phyloP scores from a whole-genome alignment of 2,329 filamentous ascomycete genomes.

The Penicillium sp. region DNA sequence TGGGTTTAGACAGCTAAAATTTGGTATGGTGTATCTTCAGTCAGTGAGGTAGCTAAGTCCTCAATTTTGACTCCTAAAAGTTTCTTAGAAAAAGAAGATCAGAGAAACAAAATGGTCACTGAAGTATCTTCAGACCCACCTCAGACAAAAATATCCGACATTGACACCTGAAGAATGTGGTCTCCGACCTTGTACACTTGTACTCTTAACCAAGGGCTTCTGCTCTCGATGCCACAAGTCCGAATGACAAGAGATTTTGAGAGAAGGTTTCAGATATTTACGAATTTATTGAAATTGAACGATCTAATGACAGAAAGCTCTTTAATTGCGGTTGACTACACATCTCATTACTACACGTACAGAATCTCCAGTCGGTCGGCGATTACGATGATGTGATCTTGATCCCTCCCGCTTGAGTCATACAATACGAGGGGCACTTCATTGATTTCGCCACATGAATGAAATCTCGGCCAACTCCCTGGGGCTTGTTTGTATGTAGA shows the following conservation, averaged over 20 bases:
- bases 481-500: too few species aligned
- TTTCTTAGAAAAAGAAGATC: background rate
- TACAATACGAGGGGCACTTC: too few species aligned
- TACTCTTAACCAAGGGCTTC: too few species aligned
- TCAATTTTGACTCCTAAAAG: fast-evolving
- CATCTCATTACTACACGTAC: background rate
- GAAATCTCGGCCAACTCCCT: too few species aligned
- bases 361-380: background rate
- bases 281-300: background rate
- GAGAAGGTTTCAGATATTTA: background rate
- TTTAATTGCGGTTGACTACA: background rate
- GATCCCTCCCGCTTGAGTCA: too few species aligned
- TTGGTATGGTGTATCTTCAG: background rate
- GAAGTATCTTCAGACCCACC: slow-evolving; percentile 2
- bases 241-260: background rate
- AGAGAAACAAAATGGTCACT: slow-evolving; percentile 2
- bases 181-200: background rate
- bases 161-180: background rate
- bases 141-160: background rate
- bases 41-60: fast-evolving
- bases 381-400: background rate
- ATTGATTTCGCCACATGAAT: too few species aligned
- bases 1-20: background rate
- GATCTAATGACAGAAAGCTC: background rate
- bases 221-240: too few species aligned